Conservation (phyloP, 2,329 filamentous ascomycete genomes). For the Tolypocladium ophioglossoides region DNA sequence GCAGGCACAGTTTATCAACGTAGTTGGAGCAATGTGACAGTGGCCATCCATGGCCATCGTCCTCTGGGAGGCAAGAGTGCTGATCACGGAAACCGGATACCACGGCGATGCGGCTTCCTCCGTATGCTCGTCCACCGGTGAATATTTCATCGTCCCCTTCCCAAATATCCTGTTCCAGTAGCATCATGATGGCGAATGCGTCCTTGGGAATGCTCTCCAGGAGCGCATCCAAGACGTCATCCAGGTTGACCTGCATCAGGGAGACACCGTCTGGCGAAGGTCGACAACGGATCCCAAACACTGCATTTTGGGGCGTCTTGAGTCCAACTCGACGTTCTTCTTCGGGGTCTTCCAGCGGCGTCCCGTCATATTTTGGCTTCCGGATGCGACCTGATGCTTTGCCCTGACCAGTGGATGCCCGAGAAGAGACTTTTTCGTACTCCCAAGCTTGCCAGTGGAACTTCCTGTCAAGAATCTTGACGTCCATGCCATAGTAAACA, state of each 20-base stretch:
- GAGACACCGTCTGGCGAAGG: background rate
- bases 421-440: background rate
- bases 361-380: background rate
- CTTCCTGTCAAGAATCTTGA: background rate
- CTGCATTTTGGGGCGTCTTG: background rate
- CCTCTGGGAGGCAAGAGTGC: background rate
- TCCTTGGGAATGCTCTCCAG: background rate
- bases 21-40: background rate
- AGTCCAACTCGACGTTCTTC: background rate
- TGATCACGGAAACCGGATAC: background rate
- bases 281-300: background rate
- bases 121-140: background rate
- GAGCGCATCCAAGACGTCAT: background rate
- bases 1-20: background rate
- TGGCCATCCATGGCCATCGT: background rate
- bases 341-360: background rate
- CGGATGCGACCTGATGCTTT: background rate
- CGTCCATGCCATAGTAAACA: background rate
- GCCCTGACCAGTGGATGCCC: background rate
- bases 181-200: background rate
- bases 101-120: background rate
- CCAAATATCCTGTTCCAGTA: background rate
- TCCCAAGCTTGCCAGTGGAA: background rate
- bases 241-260: background rate
- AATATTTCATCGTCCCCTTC: background rate